These are phyloP conservation scores for Geranium incanum DNA, from an alignment of 441 rosid species.

Conservation along the genomic window DNA sequence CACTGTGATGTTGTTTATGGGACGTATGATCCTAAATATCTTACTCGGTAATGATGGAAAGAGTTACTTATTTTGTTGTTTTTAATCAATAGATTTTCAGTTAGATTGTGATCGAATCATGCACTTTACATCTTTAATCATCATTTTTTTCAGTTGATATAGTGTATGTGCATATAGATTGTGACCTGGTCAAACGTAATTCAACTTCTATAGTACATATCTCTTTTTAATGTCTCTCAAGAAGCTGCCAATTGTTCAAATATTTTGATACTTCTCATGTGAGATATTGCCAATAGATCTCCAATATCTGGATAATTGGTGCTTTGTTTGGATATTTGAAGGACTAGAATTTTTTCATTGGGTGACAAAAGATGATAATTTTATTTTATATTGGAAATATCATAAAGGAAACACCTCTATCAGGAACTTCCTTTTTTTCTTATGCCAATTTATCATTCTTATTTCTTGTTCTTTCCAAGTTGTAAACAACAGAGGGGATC, in stretches of 20 bases:
- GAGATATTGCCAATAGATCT: not conserved
- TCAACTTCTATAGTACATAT: not conserved
- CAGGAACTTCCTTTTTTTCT: constrained; percentile 1
- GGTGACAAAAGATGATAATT: not conserved
- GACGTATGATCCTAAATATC: constrained; percentile 72
- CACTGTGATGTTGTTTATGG: constrained; percentile 85
- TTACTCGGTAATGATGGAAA: constrained; percentile 51
- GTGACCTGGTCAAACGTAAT: constrained; percentile 4
- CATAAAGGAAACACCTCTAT: not conserved
- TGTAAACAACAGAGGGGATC: constrained; percentile 9
- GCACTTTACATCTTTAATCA: not conserved
- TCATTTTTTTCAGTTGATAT: constrained; percentile 7
- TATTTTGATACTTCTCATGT: not conserved
- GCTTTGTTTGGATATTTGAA: not conserved
- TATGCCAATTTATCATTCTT: constrained; percentile 2
- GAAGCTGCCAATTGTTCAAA: not conserved
- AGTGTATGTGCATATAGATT: not conserved
- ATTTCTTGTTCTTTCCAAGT: not conserved
- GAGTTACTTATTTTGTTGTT: not conserved
- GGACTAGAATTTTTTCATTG: not conserved
- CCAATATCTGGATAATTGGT: constrained; percentile 4
- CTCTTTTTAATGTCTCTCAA: constrained; percentile 1
- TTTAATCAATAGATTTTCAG: not conserved
- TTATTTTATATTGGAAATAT: not conserved
- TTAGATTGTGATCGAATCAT: not conserved